Percentiles rank a stretch among this genome's conserved stretches.
phyloP scores from a whole-genome alignment of 2,329 filamentous ascomycete species.

The Cytospora chrysosperma region DNA sequence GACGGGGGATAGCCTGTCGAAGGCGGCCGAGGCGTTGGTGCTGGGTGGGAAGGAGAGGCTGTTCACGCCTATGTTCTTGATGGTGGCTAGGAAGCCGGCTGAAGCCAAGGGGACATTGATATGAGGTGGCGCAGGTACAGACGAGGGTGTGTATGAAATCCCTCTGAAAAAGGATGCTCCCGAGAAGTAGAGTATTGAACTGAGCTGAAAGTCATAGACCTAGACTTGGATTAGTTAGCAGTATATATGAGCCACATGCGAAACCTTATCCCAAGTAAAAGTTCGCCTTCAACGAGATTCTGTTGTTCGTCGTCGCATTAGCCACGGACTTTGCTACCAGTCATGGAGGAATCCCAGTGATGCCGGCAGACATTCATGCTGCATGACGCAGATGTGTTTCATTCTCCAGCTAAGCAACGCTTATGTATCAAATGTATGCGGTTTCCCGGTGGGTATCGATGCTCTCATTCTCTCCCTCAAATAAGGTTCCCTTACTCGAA shows the following conservation, averaged over 20 bases:
- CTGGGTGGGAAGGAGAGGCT: constrained; percentile 21
- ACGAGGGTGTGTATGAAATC: too few relatives aligned
- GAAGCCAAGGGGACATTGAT: not conserved
- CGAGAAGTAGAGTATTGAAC: too few relatives aligned
- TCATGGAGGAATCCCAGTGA: too few relatives aligned
- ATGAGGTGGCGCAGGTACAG: not conserved
- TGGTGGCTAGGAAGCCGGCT: constrained; percentile 20
- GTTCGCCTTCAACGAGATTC: too few relatives aligned
- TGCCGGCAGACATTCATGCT: too few relatives aligned
- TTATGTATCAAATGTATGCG: not conserved
- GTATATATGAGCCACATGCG: too few relatives aligned
- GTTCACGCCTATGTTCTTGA: constrained; percentile 24
- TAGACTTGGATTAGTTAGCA: too few relatives aligned
- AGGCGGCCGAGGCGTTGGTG: constrained; percentile 41
- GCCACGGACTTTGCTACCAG: too few relatives aligned
- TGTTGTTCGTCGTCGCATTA: too few relatives aligned
- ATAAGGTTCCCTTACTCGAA: not conserved
- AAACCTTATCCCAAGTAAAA: too few relatives aligned
- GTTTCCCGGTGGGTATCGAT: not conserved
- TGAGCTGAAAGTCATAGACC: too few relatives aligned
- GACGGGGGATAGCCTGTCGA: constrained; percentile 70
- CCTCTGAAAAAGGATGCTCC: too few relatives aligned
- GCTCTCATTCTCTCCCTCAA: not conserved
- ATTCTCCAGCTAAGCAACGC: not conserved
- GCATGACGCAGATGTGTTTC: not conserved